phyloP scores from a whole-genome alignment of 2,329 filamentous ascomycete genomes.

The Elsinoe necatrix region DNA sequence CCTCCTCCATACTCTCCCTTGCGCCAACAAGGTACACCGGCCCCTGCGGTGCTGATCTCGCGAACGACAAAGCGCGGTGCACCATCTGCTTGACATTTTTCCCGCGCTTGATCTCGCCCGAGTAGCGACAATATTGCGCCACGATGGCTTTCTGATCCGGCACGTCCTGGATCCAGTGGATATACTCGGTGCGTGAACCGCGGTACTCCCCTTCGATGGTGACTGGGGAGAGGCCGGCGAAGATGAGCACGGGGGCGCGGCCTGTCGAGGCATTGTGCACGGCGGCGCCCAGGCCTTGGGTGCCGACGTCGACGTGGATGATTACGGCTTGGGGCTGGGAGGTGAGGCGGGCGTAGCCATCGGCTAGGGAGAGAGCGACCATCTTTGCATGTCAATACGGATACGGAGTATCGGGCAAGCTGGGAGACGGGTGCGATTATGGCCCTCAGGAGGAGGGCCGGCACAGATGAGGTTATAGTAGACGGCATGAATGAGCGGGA shows the following conservation, averaged over 20 bases:
- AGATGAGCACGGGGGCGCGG: constrained; percentile 65
- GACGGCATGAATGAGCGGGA: neutral
- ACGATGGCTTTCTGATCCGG: constrained; percentile 75
- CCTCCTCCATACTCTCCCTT: constrained; percentile 77
- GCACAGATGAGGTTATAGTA: no score
- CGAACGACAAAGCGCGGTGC: constrained; percentile 74
- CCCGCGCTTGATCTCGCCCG: constrained; percentile 73
- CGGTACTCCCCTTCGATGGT: constrained; percentile 70
- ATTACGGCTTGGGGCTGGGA: constrained; percentile 68
- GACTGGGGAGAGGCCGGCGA: constrained; percentile 68
- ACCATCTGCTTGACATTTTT: constrained; percentile 85
- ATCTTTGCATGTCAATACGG: constrained; percentile 44
- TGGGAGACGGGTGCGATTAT: no score
- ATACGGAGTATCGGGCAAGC: no score
- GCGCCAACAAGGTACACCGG: constrained; percentile 73
- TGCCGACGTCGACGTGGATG: constrained; percentile 74
- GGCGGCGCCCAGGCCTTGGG: constrained; percentile 66
- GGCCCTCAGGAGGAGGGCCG: no score
- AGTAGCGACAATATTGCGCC: constrained; percentile 75
- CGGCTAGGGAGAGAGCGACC: constrained; percentile 78
- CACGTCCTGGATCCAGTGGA: constrained; percentile 80
- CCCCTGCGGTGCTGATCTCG: constrained; percentile 65
- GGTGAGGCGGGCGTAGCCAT: constrained; percentile 67
- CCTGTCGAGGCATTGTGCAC: constrained; percentile 73
- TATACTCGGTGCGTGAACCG: constrained; percentile 72